Conservation (phyloP, 2,329 filamentous ascomycete genomes). For the Ceratocystis cacaofunesta region DNA sequence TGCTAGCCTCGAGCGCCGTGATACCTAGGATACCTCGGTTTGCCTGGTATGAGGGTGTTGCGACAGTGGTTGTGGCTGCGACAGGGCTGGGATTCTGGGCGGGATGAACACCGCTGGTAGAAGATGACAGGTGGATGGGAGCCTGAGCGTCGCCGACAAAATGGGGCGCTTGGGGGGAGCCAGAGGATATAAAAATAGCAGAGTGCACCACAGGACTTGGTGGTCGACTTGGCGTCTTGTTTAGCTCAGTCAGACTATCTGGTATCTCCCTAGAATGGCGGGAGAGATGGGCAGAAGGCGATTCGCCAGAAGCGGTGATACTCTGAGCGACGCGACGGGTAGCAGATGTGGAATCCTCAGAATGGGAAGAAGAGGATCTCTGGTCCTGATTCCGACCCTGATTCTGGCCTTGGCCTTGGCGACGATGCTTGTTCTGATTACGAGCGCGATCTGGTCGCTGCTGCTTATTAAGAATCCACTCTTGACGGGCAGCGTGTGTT, state of each 20-base stretch:
- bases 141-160: neutral
- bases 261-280: neutral
- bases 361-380: neutral
- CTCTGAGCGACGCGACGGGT: neutral
- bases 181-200: neutral
- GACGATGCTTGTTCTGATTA: slow-evolving; percentile 5
- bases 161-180: neutral
- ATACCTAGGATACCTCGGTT: neutral
- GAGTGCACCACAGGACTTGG: neutral
- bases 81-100: neutral
- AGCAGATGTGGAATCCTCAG: neutral
- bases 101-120: neutral
- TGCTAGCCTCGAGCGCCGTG: neutral
- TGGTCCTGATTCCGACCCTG: no score
- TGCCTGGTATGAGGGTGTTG: neutral
- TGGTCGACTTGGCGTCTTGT: neutral
- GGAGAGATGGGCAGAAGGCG: neutral
- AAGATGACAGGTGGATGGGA: neutral
- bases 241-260: neutral
- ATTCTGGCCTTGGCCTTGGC: neutral
- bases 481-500: slow-evolving; percentile 5
- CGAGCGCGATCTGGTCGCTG: neutral
- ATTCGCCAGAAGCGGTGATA: neutral
- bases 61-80: neutral
- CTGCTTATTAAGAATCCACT: slow-evolving; percentile 5